These are phyloP conservation scores for Sutorius eximius DNA, from an alignment of 1,284 basidiomycete genomes.

Conservation along the genomic window DNA sequence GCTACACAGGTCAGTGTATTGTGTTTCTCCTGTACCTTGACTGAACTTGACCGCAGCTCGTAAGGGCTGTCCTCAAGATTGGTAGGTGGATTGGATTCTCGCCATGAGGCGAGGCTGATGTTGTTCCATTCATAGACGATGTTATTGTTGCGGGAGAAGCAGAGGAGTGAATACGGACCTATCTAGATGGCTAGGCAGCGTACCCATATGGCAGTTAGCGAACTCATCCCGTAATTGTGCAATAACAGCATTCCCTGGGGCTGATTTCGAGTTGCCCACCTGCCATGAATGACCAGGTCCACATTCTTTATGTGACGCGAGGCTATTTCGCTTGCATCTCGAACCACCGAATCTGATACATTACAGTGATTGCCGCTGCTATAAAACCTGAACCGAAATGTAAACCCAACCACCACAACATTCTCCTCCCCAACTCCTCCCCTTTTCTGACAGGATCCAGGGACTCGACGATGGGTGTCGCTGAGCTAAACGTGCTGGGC, in stretches of 20 bases:
- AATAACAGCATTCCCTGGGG: neutral
- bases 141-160: conserved; percentile 35
- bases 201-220: conserved; percentile 19
- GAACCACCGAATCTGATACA: neutral
- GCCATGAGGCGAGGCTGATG: conserved; percentile 1
- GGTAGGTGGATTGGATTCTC: conserved; percentile 18
- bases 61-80: conserved; percentile 37
- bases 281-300: neutral
- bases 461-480: conserved; percentile 18
- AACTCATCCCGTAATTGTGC: conserved; percentile 29
- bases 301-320: neutral
- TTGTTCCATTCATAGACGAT: conserved; percentile 23
- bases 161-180: conserved; percentile 22
- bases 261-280: neutral
- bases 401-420: too few species aligned
- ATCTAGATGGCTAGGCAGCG: conserved; percentile 16
- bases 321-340: neutral
- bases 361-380: neutral
- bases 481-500: conserved; percentile 17
- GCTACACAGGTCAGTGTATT: conserved; percentile 82
- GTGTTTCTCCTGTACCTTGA: neutral
- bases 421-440: neutral
- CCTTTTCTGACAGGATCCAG: neutral
- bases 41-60: conserved; percentile 23
- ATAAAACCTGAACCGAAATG: conserved; percentile 2